Evolutionary conservation across 2,329 filamentous ascomycete species (phyloP).

Genomic region (Cadophora sp.): DNA sequence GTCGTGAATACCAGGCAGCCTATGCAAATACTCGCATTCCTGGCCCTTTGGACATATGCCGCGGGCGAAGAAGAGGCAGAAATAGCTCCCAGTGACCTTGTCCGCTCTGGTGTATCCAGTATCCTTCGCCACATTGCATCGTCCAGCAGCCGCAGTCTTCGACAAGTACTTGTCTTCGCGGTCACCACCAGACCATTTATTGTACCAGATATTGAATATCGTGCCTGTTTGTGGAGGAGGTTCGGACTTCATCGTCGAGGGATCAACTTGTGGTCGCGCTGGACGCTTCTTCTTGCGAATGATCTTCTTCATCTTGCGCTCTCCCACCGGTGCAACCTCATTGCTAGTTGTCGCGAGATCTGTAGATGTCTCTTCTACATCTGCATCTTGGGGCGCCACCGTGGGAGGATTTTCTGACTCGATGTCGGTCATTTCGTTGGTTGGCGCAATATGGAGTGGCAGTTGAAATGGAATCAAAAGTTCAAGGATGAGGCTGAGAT

Average conservation of each 20-base stretch:
- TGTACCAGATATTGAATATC: slow-evolving; percentile 99
- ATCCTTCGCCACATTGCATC: slow-evolving; percentile 86
- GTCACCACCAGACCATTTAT: slow-evolving; percentile 97
- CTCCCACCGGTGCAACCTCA: slow-evolving; percentile 39
- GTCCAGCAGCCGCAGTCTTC: slow-evolving; percentile 80
- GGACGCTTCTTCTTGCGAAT: slow-evolving; percentile 90
- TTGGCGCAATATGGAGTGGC: slow-evolving; percentile 23
- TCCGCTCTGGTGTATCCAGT: slow-evolving; percentile 82
- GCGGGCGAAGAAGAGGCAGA: slow-evolving; percentile 91
- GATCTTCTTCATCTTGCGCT: slow-evolving; percentile 82
- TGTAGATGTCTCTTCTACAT: slow-evolving; percentile 32
- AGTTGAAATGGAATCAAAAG: slow-evolving; percentile 18
- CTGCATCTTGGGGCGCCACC: slow-evolving; percentile 30
- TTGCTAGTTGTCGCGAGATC: slow-evolving; percentile 40
- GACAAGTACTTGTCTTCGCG: slow-evolving; percentile 89
- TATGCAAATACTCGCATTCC: slow-evolving; percentile 93
- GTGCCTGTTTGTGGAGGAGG: slow-evolving; percentile 92
- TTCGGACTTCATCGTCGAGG: slow-evolving; percentile 80
- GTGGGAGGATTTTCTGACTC: slow-evolving; percentile 37
- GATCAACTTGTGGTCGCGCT: slow-evolving; percentile 89
- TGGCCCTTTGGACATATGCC: slow-evolving; percentile 83
- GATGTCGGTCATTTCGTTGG: slow-evolving; percentile 39
- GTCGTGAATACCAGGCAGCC: slow-evolving; percentile 85
- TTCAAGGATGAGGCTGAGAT: slow-evolving; percentile 20
- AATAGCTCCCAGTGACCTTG: slow-evolving; percentile 79